Conservation (phyloP, 192 early-diverging fungal species). For the Tieghemiomyces parasiticus region DNA sequence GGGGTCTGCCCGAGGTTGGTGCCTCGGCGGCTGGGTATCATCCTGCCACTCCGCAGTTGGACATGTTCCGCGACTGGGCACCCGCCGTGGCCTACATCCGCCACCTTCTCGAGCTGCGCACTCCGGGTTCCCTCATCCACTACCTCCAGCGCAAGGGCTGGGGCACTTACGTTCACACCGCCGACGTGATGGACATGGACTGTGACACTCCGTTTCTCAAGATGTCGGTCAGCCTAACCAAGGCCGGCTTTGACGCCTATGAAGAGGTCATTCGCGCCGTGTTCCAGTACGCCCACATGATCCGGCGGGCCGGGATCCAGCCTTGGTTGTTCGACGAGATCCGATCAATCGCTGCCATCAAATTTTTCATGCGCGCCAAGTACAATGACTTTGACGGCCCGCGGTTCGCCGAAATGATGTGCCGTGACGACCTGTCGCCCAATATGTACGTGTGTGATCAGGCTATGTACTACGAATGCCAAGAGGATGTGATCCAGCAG, state of each 20-base stretch:
- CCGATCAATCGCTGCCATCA: constrained; percentile 9
- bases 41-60: background rate
- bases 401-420: constrained; percentile 6
- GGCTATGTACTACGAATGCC: constrained; percentile 5
- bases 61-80: constrained; percentile 3
- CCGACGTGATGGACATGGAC: background rate
- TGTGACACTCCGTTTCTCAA: constrained; percentile 41
- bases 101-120: constrained; percentile 5
- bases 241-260: constrained; percentile 58
- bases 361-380: constrained; percentile 11
- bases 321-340: constrained; percentile 69
- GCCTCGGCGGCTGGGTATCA: background rate
- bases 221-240: constrained; percentile 70
- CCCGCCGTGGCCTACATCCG: constrained; percentile 9
- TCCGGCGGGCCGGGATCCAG: constrained; percentile 51
- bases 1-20: background rate
- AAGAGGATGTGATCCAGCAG: background rate
- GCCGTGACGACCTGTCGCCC: background rate
- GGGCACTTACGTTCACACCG: constrained; percentile 9
- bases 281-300: constrained; percentile 83
- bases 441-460: constrained; percentile 1
- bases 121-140: constrained; percentile 5
- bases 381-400: constrained; percentile 9
- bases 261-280: constrained; percentile 64
- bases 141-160: constrained; percentile 3